Conservation (phyloP, 306 rosid genomes). For the Clitoria ternatea region DNA sequence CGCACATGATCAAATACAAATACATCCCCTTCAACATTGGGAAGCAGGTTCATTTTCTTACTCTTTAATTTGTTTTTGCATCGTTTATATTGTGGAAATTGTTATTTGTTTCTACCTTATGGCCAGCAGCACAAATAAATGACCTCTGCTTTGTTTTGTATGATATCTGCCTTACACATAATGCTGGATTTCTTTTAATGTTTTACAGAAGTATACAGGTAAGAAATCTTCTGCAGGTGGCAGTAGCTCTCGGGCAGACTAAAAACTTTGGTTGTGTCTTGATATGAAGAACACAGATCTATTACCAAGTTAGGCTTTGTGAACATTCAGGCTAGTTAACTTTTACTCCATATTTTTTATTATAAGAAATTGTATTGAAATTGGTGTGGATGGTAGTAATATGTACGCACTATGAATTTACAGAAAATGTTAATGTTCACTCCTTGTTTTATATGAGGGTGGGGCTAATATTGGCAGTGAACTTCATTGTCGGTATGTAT, state of each 20-base stretch:
- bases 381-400: constrained; percentile 30
- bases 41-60: constrained; percentile 59
- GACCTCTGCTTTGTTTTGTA: background rate
- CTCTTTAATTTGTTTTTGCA: background rate
- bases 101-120: background rate
- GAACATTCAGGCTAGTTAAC: constrained; percentile 40
- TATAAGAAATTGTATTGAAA: constrained; percentile 24
- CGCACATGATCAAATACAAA: constrained; percentile 91
- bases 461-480: constrained; percentile 22
- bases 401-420: constrained; percentile 20
- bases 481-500: constrained; percentile 28
- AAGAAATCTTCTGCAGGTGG: constrained; percentile 46
- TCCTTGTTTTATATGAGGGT: constrained; percentile 6
- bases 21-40: constrained; percentile 78
- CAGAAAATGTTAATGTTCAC: constrained; percentile 28
- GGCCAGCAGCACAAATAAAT: background rate
- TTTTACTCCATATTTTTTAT: background rate
- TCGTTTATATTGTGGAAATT: background rate
- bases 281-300: constrained; percentile 23
- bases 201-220: constrained; percentile 44
- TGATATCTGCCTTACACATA: background rate
- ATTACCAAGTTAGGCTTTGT: constrained; percentile 31
- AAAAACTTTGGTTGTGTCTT: constrained; percentile 29
- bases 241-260: constrained; percentile 39
- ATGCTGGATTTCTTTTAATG: background rate